Conservation (phyloP, 208 protist species). For the Trypanosoma rangeli region DNA sequence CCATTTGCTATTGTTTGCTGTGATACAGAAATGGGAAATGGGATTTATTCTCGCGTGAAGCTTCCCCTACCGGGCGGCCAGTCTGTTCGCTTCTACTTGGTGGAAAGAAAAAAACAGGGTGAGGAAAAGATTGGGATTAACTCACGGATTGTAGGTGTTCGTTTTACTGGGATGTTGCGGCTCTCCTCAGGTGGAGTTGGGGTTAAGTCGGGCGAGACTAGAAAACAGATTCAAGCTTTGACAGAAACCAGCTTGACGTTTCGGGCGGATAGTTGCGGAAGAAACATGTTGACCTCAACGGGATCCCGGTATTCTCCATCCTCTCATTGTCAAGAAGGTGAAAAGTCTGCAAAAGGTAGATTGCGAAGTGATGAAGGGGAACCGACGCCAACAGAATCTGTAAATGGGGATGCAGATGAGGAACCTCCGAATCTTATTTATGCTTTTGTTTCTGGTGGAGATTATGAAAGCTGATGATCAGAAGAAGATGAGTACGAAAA, state of each 20-base stretch:
- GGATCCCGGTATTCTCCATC: background rate
- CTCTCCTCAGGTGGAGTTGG: background rate
- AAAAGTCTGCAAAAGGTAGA: slow-evolving; percentile 15
- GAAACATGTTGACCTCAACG: background rate
- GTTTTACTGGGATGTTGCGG: slow-evolving; percentile 21
- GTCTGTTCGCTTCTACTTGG: slow-evolving; percentile 32
- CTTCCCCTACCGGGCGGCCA: slow-evolving; percentile 33
- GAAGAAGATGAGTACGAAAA: background rate
- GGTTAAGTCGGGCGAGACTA: slow-evolving; percentile 1
- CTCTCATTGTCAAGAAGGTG: background rate
- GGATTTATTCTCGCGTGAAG: slow-evolving; percentile 21
- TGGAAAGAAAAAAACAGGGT: slow-evolving; percentile 12
- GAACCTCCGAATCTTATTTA: slow-evolving; percentile 51
- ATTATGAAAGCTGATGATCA: slow-evolving; percentile 64
- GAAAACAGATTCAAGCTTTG: slow-evolving; percentile 17
- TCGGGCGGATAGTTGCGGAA: slow-evolving; percentile 18
- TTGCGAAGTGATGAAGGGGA: background rate
- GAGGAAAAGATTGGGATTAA: background rate
- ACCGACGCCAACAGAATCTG: background rate
- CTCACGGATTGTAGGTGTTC: slow-evolving; percentile 12
- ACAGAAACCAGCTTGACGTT: slow-evolving; percentile 16
- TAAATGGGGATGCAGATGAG: slow-evolving; percentile 27
- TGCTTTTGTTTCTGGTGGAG: slow-evolving; percentile 47
- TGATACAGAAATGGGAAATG: slow-evolving; percentile 13
- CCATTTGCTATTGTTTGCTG: slow-evolving; percentile 35